Evolutionary conservation across 2,329 filamentous ascomycete species (phyloP), one percentile per base, ranked within the genome.

Genomic region (Fusarium virguliforme): DNA sequence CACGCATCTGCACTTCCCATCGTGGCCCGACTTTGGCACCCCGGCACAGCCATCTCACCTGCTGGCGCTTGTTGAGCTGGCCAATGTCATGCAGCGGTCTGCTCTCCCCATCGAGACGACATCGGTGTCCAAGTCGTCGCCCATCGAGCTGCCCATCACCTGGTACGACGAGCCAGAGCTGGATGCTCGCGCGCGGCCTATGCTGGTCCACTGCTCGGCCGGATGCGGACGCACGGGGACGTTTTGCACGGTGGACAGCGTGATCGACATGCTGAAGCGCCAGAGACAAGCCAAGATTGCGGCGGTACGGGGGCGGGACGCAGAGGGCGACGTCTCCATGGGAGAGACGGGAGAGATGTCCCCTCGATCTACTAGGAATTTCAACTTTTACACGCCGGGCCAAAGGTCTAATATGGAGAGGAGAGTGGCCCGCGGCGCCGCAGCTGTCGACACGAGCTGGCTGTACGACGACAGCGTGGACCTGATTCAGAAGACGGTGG

Each of bases 21-120:
- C 92, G n/a, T 99, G 96, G 96, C 96, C 96, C 0, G 96, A 99
- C 77, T 98, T 98, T 80, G 96, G 96, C 22, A 92, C 94, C 0
- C 95, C 95, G 0, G 94, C 96, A 0, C 92, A 97, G 76, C 94
- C 96, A 1, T 89, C 90, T 6, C 94, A 98, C 76, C 86, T 99
- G 2, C 86, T 99, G 15, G 93, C 92, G 2, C 83, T 99, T 15
- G 93, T 98, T n/a, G 94, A 98, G 80, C 88, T 97, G 58, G 93
- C 92, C 75, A 96, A 93, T 75, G 85, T 88, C 35, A 94, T 90
- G 87, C 92, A 86, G 83, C 91, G 81, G 73, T 88, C 81, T 62
- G 87, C 82, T 74, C 84, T 79, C 65, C 88, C 83, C 18, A 80
- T 84, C 9, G 84, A 87, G 70, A 83, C 84, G 2, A 74, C 80